A percentile compares a stretch with the other conserved stretches of the same genome.
Conservation (phyloP, 2,329 filamentous ascomycete species). For the Aureobasidium sp. region DNA sequence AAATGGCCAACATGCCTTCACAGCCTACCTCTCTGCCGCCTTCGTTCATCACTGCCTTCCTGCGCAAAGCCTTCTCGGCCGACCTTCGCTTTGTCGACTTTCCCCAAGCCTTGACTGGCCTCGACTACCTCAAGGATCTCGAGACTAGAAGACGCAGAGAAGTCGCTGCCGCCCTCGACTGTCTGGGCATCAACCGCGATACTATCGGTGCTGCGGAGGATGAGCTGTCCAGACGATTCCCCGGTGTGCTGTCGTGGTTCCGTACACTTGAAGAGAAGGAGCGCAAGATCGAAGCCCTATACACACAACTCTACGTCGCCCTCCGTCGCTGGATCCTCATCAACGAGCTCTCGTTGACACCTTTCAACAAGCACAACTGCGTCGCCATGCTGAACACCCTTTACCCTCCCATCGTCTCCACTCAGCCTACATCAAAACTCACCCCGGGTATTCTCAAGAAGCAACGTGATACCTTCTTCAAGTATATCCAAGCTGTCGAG, state of each 20-base stretch:
- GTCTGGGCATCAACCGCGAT: conserved; percentile 44
- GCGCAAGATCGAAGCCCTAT: conserved; percentile 47
- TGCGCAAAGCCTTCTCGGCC: conserved; percentile 52
- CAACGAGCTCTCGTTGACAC: conserved; percentile 56
- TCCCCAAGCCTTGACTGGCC: conserved; percentile 56
- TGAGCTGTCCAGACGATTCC: conserved; percentile 44
- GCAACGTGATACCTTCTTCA: conserved; percentile 57
- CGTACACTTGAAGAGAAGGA: conserved; percentile 38
- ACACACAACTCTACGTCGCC: conserved; percentile 55
- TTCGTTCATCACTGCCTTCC: conserved; percentile 55
- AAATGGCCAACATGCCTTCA: conserved; percentile 52
- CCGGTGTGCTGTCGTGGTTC: conserved; percentile 51
- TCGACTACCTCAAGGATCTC: conserved; percentile 60
- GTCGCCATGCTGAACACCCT: conserved; percentile 63
- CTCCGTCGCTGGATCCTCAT: conserved; percentile 59
- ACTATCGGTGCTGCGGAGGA: conserved; percentile 41
- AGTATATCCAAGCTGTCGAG: conserved; percentile 54
- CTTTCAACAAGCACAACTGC: conserved; percentile 59
- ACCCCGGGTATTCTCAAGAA: conserved; percentile 45
- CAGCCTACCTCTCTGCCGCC: conserved; percentile 58
- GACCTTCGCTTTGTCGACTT: conserved; percentile 56
- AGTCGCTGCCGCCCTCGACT: conserved; percentile 46
- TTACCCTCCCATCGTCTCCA: conserved; percentile 50
- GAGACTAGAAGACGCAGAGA: conserved; percentile 55
- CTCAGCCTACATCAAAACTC: conserved; percentile 46